Base-by-base conservation (phyloP, 1,139 yeast genomes). In the Ashbya aceris region DNA sequence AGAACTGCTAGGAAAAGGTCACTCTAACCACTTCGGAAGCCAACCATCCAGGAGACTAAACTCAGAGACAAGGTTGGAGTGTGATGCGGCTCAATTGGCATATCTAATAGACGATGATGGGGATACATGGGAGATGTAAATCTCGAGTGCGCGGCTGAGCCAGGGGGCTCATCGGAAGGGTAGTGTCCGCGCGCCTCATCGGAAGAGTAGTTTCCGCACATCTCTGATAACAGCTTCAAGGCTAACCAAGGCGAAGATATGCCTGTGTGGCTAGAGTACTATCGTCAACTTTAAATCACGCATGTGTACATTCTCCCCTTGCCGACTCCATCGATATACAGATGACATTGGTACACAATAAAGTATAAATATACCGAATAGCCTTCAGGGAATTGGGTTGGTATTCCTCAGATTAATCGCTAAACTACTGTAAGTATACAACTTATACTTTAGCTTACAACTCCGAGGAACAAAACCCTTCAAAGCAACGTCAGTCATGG, bases 91-190 rank as follows among this genome's bases (percentile, higher is more conserved):
- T 65, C 66, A 17, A 61, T 61, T 35, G 62, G 60, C 39, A 60
- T 60, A 43, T 61, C 62, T 8, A 54, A 55, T 11, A 55, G 62
- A 60, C 42, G 64, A 60, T 61, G 63, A 63, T 28, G 56, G 49
- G 8, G 68, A 71, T 4, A 29, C 69, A 69, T 49, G 58, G 67
- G 10, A 73, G 70, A 51, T 29, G 33, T 14, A 10, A 17, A 6
- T 12, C 27, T 4, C 9, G 27, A 27, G n/a, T 10, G 14, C 7
- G n/a, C 11, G 30, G 39, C 30, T 28, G 42, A 17, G 5, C 12
- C 9, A n/a, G n/a, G 87, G 51, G 86, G 87, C 5, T 68, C 79
- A 38, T 43, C 49, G 12, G 54, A 49, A n/a, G n/a, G n/a, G n/a
- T n/a, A n/a, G n/a, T n/a, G n/a, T n/a, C 12, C 46, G 45, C 40